These are phyloP conservation scores for Abrus pulchellus DNA, from an alignment of 306 rosid species.

Conservation along the genomic window DNA sequence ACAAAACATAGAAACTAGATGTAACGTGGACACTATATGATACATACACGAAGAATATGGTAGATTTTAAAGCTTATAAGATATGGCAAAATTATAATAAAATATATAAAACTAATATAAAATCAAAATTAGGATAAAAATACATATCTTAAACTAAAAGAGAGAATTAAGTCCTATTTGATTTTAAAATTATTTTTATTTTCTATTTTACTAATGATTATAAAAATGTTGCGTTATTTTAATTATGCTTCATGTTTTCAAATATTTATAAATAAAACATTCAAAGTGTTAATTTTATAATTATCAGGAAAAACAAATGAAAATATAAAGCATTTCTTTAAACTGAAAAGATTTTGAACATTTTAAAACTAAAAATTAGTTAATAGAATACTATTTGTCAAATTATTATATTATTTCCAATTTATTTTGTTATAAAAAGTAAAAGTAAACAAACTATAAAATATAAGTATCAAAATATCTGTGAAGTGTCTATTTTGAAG, in stretches of 20 bases:
- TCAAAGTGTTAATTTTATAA: not conserved
- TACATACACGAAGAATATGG: not conserved
- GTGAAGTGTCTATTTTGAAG: not conserved
- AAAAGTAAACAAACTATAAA: not conserved
- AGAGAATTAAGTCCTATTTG: not conserved
- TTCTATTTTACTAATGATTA: not conserved
- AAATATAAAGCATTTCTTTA: not conserved
- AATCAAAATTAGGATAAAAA: not conserved
- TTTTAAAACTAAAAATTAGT: not conserved
- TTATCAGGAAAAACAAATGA: not conserved
- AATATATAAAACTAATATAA: not conserved
- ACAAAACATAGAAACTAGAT: not conserved
- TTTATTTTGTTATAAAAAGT: not conserved
- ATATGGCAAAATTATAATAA: not conserved
- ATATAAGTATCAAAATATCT: not conserved
- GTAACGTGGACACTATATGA: not conserved
- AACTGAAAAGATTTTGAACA: not conserved
- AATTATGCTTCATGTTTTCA: not conserved
- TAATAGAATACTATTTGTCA: not conserved
- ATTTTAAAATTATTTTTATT: not conserved
- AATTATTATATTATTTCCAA: not conserved
- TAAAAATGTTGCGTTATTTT: not conserved
- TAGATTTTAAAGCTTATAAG: not conserved
- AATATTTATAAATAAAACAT: not conserved
- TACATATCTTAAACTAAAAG: not conserved